Conservation (phyloP, 805 yeast species). For the Ogataea pignaliae region DNA sequence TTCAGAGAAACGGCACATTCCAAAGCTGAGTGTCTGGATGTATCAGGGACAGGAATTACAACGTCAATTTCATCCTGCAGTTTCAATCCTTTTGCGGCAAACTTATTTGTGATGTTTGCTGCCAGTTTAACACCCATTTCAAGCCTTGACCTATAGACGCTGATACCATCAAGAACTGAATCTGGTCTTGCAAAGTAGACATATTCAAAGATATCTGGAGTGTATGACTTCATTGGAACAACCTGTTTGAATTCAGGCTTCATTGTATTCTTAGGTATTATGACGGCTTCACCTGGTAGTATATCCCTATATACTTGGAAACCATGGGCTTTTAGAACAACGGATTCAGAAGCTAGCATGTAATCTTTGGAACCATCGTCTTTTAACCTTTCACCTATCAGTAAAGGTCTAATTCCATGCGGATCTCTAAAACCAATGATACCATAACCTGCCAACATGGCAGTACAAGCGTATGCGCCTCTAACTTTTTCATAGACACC, state of each 20-base stretch:
- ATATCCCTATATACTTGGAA: conserved; percentile 76
- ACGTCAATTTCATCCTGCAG: conserved; percentile 71
- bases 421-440: conserved; percentile 96
- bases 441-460: conserved; percentile 95
- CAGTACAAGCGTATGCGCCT: conserved; percentile 97
- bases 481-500: conserved; percentile 79
- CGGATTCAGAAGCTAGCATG: conserved; percentile 94
- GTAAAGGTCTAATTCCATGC: conserved; percentile 89
- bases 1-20: conserved; percentile 82
- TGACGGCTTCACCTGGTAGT: conserved; percentile 94
- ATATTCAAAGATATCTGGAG: conserved; percentile 96
- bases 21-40: conserved; percentile 92
- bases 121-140: conserved; percentile 94
- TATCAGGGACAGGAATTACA: conserved; percentile 97
- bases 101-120: conserved; percentile 47
- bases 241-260: conserved; percentile 82
- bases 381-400: conserved; percentile 76
- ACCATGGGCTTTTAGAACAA: conserved; percentile 89
- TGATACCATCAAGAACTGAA: conserved; percentile 92
- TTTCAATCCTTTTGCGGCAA: conserved; percentile 36
- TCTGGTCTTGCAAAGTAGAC: conserved; percentile 98
- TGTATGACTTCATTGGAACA: conserved; percentile 68
- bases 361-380: conserved; percentile 73
- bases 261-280: conserved; percentile 73
- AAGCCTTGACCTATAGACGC: conserved; percentile 88